Conservation (phyloP, 495 filamentous ascomycete species). For the Xylaria curta region DNA sequence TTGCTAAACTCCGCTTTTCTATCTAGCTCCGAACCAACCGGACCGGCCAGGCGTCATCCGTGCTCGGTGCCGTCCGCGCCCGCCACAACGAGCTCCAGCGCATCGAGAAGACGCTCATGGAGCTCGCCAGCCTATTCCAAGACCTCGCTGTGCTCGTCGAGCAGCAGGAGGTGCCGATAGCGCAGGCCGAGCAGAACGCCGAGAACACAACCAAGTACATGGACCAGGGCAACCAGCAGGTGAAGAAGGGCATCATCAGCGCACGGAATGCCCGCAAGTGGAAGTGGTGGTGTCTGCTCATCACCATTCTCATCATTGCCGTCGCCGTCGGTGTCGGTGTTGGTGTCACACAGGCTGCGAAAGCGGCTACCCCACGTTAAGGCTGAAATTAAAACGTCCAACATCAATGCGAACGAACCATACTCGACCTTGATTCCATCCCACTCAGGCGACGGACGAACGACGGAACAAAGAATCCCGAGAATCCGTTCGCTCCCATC, state of each 20-base stretch:
- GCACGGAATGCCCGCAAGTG: conserved; percentile 64
- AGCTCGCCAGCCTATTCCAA: conserved; percentile 70
- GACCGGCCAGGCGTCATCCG: conserved; percentile 66
- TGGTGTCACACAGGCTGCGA: conserved; percentile 23
- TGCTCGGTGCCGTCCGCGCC: conserved; percentile 74
- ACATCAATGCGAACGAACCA: neutral
- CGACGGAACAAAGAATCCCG: neutral
- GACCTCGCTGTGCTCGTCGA: conserved; percentile 70
- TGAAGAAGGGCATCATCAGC: conserved; percentile 64
- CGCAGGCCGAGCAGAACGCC: conserved; percentile 61
- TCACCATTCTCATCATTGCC: conserved; percentile 61
- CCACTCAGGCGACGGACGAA: neutral
- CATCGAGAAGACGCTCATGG: conserved; percentile 70
- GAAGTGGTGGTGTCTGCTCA: conserved; percentile 74
- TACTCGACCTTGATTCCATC: neutral
- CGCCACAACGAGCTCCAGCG: conserved; percentile 77
- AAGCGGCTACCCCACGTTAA: neutral
- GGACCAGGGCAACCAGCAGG: conserved; percentile 63
- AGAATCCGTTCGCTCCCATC: neutral
- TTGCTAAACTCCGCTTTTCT: conserved; percentile 15
- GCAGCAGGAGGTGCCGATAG: conserved; percentile 64
- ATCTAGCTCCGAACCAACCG: conserved; percentile 72
- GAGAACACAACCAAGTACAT: conserved; percentile 63
- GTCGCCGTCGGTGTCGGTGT: conserved; percentile 58
- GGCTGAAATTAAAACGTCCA: neutral